phyloP scores from a whole-genome alignment of 148 eudicot genomes.

The Rhododendron simsii region DNA sequence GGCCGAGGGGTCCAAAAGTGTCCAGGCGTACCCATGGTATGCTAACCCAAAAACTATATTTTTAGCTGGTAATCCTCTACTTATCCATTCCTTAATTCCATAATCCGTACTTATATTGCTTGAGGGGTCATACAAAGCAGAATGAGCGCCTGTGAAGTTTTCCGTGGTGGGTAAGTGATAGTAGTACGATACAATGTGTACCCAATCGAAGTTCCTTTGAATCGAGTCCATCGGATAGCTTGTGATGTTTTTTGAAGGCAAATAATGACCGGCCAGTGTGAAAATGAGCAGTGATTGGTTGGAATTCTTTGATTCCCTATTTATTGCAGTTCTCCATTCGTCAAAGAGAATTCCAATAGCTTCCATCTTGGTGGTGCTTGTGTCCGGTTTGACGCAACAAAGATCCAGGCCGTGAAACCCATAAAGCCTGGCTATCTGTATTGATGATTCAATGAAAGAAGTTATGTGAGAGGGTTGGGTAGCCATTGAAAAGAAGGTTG shows the following conservation, averaged over 20 bases:
- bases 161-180: conserved; percentile 22
- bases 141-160: conserved; percentile 31
- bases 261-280: conserved; percentile 17
- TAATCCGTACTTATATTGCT: conserved; percentile 32
- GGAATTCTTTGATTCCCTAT: conserved; percentile 3
- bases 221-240: conserved; percentile 31
- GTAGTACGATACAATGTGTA: conserved; percentile 25
- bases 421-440: conserved; percentile 24
- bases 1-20: conserved; percentile 20
- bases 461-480: conserved; percentile 17
- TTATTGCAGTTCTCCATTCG: conserved; percentile 34
- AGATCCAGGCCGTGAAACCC: conserved; percentile 39
- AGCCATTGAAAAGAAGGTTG: conserved; percentile 11
- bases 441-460: conserved; percentile 34
- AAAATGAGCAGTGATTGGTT: conserved; percentile 7
- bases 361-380: conserved; percentile 10
- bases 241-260: conserved; percentile 2
- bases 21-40: conserved; percentile 41
- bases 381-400: conserved; percentile 5
- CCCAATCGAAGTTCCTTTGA: conserved; percentile 31
- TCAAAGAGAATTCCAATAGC: conserved; percentile 27
- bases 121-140: conserved; percentile 44
- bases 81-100: conserved; percentile 35
- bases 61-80: conserved; percentile 27
- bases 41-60: conserved; percentile 36